Evolutionary conservation across 441 rosid species (phyloP), one percentile per base, ranked within the genome.

Genomic region (Populus trichocarpa): DNA sequence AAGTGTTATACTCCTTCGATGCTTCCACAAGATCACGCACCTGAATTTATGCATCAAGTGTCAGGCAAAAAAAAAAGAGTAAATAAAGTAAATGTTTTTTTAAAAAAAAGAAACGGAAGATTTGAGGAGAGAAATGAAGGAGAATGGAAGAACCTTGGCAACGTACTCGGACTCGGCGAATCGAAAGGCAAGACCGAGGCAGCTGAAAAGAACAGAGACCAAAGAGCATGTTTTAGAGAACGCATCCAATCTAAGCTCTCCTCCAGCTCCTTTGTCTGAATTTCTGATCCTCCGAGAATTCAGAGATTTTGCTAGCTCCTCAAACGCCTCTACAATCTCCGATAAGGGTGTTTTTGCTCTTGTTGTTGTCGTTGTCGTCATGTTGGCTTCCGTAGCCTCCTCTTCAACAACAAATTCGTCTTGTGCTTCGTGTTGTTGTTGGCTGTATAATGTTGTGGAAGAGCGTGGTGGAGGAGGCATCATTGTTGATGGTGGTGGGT

Each of bases 181-280:
- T 82, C 89, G 94, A 84, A 93, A 96, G 64, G 98, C 97, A 67
- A 94, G 88, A 70, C 99, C 98, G 2, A 94, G 98, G 81, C 89
- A 88, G 73, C 83, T 83, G 75, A 97, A 94, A 73, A 97, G 88
- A 75, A 93, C 87, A 16, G 97, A 85, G 66, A 94, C 98, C 68
- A 89, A 83, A 74, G 95, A 87, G 74, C 98, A 93, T 0, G 98
- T 95, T 0, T 81, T 83, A 59, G 93, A 92, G 68, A 97, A 94
- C 5, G 76, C 84, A 66, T 90, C 93, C 81, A 96, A 70, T 9
- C 86, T 84, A 40, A 94, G 90, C 66, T 82, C 88, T 23, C 69
- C 74, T 5, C 71, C 74, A 23, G 18, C 33, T 12, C 53, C 23
- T 14, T 70, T 61, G 65, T 61, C 40, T 33, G 22, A 2, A 7